These are phyloP conservation scores for Coniosporium tulheliwenetii DNA, from an alignment of 2,329 filamentous ascomycete species.

Conservation along the genomic window DNA sequence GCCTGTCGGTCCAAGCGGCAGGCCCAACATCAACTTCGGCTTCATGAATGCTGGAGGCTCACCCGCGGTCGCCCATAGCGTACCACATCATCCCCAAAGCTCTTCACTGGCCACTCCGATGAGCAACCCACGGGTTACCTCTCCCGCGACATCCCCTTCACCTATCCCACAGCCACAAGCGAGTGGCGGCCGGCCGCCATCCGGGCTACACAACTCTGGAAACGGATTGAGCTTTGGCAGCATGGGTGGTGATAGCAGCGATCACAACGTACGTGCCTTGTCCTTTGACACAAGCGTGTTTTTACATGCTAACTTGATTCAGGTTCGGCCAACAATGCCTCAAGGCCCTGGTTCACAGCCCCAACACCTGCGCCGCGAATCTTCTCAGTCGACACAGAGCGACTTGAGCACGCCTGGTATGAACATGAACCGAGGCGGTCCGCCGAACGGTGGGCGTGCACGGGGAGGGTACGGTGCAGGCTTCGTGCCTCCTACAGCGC, in stretches of 20 bases:
- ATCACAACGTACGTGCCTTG: slow-evolving; percentile 51
- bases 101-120: slow-evolving; percentile 35
- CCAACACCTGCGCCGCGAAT: slow-evolving; percentile 74
- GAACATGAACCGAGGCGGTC: slow-evolving; percentile 17
- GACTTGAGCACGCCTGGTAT: slow-evolving; percentile 49
- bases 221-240: slow-evolving; percentile 70
- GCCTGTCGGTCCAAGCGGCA: slow-evolving; percentile 37
- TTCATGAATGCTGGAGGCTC: slow-evolving; percentile 50
- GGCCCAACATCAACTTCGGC: slow-evolving; percentile 64
- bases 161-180: slow-evolving; percentile 82
- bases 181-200: slow-evolving; percentile 71
- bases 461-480: slow-evolving; percentile 37
- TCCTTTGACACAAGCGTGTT: slow-evolving; percentile 4
- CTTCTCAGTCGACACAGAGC: slow-evolving; percentile 66
- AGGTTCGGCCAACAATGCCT: too few relatives aligned
- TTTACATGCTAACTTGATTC: too few relatives aligned
- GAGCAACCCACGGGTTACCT: slow-evolving; percentile 57
- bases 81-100: slow-evolving; percentile 51
- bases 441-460: slow-evolving; percentile 29
- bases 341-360: slow-evolving; percentile 39
- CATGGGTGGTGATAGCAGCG: slow-evolving; percentile 53
- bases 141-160: slow-evolving; percentile 76
- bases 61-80: slow-evolving; percentile 49
- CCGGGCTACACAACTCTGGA: slow-evolving; percentile 53
- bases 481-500: slow-evolving; percentile 35